Evolutionary conservation across 23 red algal genomes (phyloP).

Genomic region (Gracilaria vermiculophylla): DNA sequence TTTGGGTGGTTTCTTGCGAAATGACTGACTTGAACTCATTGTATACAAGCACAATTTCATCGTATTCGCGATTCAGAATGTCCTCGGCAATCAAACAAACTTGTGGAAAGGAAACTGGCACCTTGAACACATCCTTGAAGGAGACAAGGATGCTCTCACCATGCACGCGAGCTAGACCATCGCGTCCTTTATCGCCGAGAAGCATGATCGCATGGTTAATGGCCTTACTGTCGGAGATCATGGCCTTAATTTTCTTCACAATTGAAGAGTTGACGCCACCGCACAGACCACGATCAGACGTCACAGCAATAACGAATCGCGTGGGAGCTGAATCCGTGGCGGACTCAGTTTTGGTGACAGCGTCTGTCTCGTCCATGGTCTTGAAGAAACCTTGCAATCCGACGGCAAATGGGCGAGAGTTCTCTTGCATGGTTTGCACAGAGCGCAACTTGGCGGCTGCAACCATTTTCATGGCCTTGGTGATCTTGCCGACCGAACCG

Average conservation of each 20-base stretch:
- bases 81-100: slow-evolving; percentile 94
- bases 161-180: slow-evolving; percentile 73
- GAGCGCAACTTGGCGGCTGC: slow-evolving; percentile 95
- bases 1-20: slow-evolving; percentile 66
- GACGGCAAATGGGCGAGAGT: slow-evolving; percentile 80
- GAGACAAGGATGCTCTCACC: slow-evolving; percentile 70
- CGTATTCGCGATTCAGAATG: slow-evolving; percentile 76
- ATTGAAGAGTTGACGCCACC: slow-evolving; percentile 94
- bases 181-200: slow-evolving; percentile 95
- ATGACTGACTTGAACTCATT: slow-evolving; percentile 97
- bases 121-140: slow-evolving; percentile 97
- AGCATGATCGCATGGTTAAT: slow-evolving; percentile 77
- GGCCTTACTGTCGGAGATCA: slow-evolving; percentile 48
- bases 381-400: slow-evolving; percentile 89
- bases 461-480: slow-evolving; percentile 99
- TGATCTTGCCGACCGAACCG: slow-evolving; percentile 93
- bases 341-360: not conserved
- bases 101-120: slow-evolving; percentile 90
- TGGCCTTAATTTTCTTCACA: slow-evolving; percentile 69
- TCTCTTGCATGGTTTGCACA: slow-evolving; percentile 91
- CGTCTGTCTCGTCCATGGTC: slow-evolving; percentile 72
- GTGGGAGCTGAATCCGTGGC: not conserved
- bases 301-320: slow-evolving; percentile 85
- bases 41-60: slow-evolving; percentile 84
- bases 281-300: slow-evolving; percentile 95